Percentiles rank a stretch among this genome's conserved stretches.
Conservation (phyloP, 2,329 filamentous ascomycete species). For the Emmonsiellopsis sp. region DNA sequence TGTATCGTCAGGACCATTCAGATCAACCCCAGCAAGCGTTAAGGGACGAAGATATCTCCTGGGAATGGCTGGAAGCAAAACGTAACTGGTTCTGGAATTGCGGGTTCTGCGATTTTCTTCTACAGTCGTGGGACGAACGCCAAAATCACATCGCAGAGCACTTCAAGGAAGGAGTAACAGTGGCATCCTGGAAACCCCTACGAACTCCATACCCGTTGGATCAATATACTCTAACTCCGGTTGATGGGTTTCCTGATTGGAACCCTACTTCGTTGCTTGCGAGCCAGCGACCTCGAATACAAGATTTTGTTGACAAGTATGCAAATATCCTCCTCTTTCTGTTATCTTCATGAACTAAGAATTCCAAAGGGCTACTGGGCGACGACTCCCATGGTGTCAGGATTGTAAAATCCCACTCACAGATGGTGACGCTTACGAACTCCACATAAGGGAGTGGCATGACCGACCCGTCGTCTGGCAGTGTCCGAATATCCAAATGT, state of each 20-base stretch:
- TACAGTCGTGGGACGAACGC: constrained; percentile 10
- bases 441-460: constrained; percentile 8
- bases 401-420: constrained; percentile 4
- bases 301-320: constrained; percentile 4
- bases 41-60: background rate
- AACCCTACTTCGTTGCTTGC: constrained; percentile 2
- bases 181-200: constrained; percentile 10
- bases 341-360: background rate
- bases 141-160: constrained; percentile 10
- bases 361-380: background rate
- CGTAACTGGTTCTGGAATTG: constrained; percentile 11
- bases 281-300: constrained; percentile 5
- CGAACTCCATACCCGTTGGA: constrained; percentile 7
- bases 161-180: constrained; percentile 7
- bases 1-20: constrained; percentile 1
- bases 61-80: constrained; percentile 6
- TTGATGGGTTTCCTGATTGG: constrained; percentile 7
- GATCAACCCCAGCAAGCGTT: background rate
- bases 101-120: constrained; percentile 9
- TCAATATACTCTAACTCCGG: constrained; percentile 5
- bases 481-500: constrained; percentile 5
- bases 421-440: background rate
- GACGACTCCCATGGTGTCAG: background rate
- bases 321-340: background rate
- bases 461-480: constrained; percentile 4